These are phyloP conservation scores for Hyphodiscus sp. DNA, from an alignment of 2,329 filamentous ascomycete species.

Conservation along the genomic window DNA sequence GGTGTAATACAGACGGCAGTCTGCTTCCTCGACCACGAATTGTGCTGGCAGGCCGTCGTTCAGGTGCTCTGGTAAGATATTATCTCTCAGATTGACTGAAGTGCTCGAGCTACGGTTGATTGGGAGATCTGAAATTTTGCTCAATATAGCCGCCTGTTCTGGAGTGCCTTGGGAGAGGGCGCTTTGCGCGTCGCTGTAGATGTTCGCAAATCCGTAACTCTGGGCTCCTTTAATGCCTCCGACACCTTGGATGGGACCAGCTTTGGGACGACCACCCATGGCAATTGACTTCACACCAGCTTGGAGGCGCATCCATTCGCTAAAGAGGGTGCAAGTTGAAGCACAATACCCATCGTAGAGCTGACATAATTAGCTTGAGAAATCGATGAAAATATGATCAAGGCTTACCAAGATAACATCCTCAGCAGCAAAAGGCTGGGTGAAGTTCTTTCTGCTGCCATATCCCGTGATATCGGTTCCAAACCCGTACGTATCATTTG, in stretches of 20 bases:
- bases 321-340: constrained; percentile 54
- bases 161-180: constrained; percentile 12
- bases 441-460: constrained; percentile 24
- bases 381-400: neutral
- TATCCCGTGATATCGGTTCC: constrained; percentile 31
- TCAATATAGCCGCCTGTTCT: constrained; percentile 11
- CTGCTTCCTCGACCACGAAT: constrained; percentile 54
- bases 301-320: constrained; percentile 45
- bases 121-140: constrained; percentile 14
- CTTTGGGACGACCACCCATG: constrained; percentile 51
- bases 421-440: constrained; percentile 34
- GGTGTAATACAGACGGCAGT: constrained; percentile 56
- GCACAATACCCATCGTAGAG: constrained; percentile 47
- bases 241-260: constrained; percentile 51
- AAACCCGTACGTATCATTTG: constrained; percentile 19
- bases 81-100: constrained; percentile 38
- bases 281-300: constrained; percentile 49
- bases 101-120: constrained; percentile 24
- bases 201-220: constrained; percentile 15
- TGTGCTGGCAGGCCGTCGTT: constrained; percentile 43
- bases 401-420: constrained; percentile 33
- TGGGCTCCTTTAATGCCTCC: constrained; percentile 59
- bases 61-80: constrained; percentile 26
- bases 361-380: neutral
- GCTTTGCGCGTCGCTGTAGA: constrained; percentile 14